These are phyloP conservation scores for Cryptococcus deneoformans DNA, from an alignment of 1,284 basidiomycete genomes.

Conservation along the genomic window DNA sequence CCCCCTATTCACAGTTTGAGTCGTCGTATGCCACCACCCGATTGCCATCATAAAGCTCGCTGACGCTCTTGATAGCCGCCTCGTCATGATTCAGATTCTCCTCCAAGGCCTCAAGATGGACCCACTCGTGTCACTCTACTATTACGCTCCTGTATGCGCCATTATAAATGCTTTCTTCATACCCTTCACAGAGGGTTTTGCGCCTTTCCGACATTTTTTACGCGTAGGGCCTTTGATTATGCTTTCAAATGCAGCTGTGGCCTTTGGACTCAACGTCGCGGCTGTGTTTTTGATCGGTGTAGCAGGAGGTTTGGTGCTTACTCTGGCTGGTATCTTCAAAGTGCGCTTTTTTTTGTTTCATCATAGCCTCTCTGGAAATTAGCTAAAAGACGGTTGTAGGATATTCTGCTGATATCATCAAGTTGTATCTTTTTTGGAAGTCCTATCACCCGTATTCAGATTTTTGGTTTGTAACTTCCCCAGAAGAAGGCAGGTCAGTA, in stretches of 20 bases:
- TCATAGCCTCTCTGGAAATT: too few species aligned
- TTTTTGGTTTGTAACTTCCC: slow-evolving; percentile 63
- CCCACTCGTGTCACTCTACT: slow-evolving; percentile 90
- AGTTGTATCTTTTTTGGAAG: slow-evolving; percentile 84
- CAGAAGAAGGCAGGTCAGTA: neutral
- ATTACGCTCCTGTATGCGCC: slow-evolving; percentile 91
- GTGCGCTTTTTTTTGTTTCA: slow-evolving; percentile 42
- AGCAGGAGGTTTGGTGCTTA: slow-evolving; percentile 82
- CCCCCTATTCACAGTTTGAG: slow-evolving; percentile 32
- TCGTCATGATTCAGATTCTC: slow-evolving; percentile 63
- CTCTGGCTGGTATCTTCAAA: slow-evolving; percentile 92
- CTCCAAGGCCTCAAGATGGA: slow-evolving; percentile 63
- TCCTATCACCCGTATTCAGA: slow-evolving; percentile 73
- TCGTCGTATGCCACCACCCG: slow-evolving; percentile 27
- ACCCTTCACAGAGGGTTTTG: slow-evolving; percentile 87
- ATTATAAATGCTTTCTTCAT: slow-evolving; percentile 78
- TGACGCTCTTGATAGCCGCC: slow-evolving; percentile 52
- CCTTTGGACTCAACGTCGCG: slow-evolving; percentile 84
- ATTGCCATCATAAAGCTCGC: neutral
- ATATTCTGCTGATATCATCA: slow-evolving; percentile 88
- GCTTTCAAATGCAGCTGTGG: slow-evolving; percentile 77
- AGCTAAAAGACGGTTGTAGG: slow-evolving; percentile 52
- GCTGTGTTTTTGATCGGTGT: slow-evolving; percentile 93
- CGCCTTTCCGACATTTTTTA: slow-evolving; percentile 68
- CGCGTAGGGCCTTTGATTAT: slow-evolving; percentile 73